phyloP scores from a whole-genome alignment of 179 eudicot genomes.

The Beta corolliflora region DNA sequence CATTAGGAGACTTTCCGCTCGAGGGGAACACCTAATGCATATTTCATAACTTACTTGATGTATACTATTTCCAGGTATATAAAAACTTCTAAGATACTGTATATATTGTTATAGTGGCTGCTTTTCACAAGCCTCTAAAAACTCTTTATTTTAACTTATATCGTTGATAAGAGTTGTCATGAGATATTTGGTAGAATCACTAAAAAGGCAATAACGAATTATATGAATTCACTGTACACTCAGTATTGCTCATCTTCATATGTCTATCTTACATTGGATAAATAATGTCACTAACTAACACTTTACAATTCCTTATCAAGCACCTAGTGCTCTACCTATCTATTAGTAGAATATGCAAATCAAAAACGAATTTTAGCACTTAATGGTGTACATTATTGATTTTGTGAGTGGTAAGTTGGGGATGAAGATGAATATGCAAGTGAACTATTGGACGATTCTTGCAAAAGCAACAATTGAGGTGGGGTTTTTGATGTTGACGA shows the following conservation, averaged over 20 bases:
- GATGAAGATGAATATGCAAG: slow-evolving; percentile 66
- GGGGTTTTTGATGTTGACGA: slow-evolving; percentile 54
- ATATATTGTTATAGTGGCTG: no score
- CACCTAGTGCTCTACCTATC: slow-evolving; percentile 13
- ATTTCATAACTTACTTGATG: no score
- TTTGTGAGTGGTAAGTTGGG: slow-evolving; percentile 32
- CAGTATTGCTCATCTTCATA: slow-evolving; percentile 7
- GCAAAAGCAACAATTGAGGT: slow-evolving; percentile 48
- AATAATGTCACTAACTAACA: slow-evolving; percentile 24
- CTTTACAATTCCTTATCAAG: slow-evolving; percentile 30
- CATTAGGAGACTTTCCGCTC: no score
- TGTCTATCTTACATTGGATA: slow-evolving; percentile 13
- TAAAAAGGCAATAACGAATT: background rate
- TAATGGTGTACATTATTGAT: slow-evolving; percentile 21
- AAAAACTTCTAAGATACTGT: no score
- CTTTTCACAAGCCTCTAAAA: no score
- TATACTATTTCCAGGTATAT: no score
- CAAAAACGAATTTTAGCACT: slow-evolving; percentile 1
- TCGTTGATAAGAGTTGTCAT: no score
- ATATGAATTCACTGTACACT: slow-evolving; percentile 20
- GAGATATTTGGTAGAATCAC: background rate
- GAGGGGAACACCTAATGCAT: no score
- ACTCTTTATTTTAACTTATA: no score
- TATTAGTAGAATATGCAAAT: background rate
- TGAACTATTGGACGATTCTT: slow-evolving; percentile 58